Conservation (phyloP, 495 filamentous ascomycete species). For the Penicillium odoratum region DNA sequence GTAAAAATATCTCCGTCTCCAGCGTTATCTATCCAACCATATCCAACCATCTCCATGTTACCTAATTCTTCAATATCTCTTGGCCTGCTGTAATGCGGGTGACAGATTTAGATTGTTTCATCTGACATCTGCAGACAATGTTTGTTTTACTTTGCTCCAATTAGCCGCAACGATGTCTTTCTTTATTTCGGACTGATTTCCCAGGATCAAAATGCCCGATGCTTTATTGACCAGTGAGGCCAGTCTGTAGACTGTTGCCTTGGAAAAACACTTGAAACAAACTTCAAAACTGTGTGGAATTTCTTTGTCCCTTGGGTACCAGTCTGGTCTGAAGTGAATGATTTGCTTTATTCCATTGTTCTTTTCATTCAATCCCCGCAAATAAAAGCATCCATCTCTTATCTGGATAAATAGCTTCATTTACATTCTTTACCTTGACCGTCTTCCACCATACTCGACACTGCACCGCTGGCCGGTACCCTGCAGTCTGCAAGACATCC, state of each 20-base stretch:
- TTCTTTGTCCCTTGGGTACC: constrained; percentile 11
- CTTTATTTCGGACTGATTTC: constrained; percentile 23
- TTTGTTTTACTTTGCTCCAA: constrained; percentile 16
- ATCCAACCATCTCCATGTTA: constrained; percentile 20
- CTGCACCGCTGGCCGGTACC: constrained; percentile 17
- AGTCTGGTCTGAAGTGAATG: constrained; percentile 15
- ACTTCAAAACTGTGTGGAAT: not conserved
- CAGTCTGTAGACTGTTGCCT: constrained; percentile 1
- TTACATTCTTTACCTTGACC: not conserved
- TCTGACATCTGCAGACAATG: constrained; percentile 4
- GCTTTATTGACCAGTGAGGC: constrained; percentile 9
- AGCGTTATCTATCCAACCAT: constrained; percentile 5
- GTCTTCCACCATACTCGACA: not conserved
- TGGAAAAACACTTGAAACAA: not conserved
- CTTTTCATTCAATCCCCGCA: constrained; percentile 2
- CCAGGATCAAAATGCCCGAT: not conserved
- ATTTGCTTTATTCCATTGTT: not conserved
- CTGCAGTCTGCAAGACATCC: constrained; percentile 2
- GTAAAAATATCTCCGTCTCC: constrained; percentile 4
- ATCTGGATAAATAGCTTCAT: not conserved
- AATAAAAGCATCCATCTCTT: not conserved
- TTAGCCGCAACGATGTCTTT: constrained; percentile 7
- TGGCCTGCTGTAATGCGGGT: not conserved
- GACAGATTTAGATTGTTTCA: constrained; percentile 18
- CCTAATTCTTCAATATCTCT: constrained; percentile 5